These are phyloP conservation scores for Colletotrichum coccodes DNA, from an alignment of 2,329 filamentous ascomycete genomes.

Conservation along the genomic window DNA sequence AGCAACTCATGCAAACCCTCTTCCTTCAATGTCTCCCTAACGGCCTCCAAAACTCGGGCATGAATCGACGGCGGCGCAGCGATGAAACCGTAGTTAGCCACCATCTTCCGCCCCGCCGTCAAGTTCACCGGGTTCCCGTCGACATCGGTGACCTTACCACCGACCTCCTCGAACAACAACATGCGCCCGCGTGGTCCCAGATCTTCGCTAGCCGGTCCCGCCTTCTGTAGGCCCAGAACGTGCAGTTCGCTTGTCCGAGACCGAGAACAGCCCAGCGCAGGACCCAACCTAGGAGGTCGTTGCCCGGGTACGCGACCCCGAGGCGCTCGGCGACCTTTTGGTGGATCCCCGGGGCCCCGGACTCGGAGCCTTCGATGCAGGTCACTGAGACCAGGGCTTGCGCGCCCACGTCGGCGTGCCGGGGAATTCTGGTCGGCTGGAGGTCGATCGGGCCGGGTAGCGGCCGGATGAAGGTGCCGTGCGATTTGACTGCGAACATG, in stretches of 20 bases:
- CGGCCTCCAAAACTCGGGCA: slow-evolving; percentile 50
- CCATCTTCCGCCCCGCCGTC: slow-evolving; percentile 58
- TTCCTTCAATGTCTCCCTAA: slow-evolving; percentile 46
- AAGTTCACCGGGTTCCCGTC: slow-evolving; percentile 62
- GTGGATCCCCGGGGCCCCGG: slow-evolving; percentile 60
- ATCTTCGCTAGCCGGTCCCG: slow-evolving; percentile 61
- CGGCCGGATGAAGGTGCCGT: slow-evolving; percentile 59
- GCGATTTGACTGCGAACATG: slow-evolving; percentile 58
- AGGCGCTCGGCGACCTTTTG: slow-evolving; percentile 53
- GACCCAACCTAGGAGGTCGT: slow-evolving; percentile 67
- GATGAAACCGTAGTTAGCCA: slow-evolving; percentile 65
- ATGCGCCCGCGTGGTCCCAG: slow-evolving; percentile 72
- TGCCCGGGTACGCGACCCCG: slow-evolving; percentile 55
- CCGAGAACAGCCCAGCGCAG: slow-evolving; percentile 64
- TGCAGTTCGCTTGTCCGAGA: slow-evolving; percentile 62
- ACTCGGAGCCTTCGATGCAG: slow-evolving; percentile 56
- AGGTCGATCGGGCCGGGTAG: slow-evolving; percentile 42
- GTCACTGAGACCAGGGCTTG: slow-evolving; percentile 56
- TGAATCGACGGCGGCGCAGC: slow-evolving; percentile 60
- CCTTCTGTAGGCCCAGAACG: slow-evolving; percentile 65
- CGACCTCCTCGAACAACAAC: slow-evolving; percentile 66
- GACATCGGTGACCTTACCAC: slow-evolving; percentile 65
- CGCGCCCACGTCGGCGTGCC: slow-evolving; percentile 37
- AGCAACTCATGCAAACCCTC: slow-evolving; percentile 45
- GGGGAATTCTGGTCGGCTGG: slow-evolving; percentile 42